Percentiles rank a stretch among this genome's conserved stretches.
Conservation (phyloP, 2,329 filamentous ascomycete genomes). For the Sporothrix schenckii region DNA sequence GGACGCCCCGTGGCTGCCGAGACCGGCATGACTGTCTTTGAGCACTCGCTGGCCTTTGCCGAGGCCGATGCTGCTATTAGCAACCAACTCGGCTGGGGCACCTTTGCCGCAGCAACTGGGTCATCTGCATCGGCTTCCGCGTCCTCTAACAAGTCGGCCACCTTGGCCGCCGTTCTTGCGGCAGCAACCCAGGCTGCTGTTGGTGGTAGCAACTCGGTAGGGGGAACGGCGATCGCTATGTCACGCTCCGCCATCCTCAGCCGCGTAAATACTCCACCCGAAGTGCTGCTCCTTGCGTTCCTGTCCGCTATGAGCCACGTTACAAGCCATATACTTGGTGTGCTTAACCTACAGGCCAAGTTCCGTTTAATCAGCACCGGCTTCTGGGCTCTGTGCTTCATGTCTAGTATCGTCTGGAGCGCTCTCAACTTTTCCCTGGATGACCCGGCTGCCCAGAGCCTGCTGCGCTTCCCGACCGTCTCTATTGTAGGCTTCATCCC, state of each 20-base stretch:
- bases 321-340: constrained; percentile 78
- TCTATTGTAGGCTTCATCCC: constrained; percentile 95
- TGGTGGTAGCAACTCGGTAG: constrained; percentile 27
- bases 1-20: constrained; percentile 79
- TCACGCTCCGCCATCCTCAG: constrained; percentile 71
- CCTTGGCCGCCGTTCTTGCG: constrained; percentile 37
- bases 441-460: constrained; percentile 62
- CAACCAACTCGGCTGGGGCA: constrained; percentile 73
- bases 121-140: not conserved
- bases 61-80: constrained; percentile 89
- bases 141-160: constrained; percentile 42
- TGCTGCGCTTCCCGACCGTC: constrained; percentile 88
- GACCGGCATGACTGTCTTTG: constrained; percentile 94
- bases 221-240: constrained; percentile 52
- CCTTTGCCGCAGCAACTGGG: constrained; percentile 51
- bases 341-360: constrained; percentile 76
- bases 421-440: constrained; percentile 65
- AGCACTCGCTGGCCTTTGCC: constrained; percentile 93
- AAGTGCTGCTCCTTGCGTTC: constrained; percentile 82
- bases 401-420: constrained; percentile 81
- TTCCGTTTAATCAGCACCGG: constrained; percentile 85
- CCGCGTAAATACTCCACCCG: constrained; percentile 83
- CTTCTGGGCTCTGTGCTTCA: constrained; percentile 88
- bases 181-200: constrained; percentile 32
- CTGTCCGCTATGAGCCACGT: constrained; percentile 89